phyloP scores from a whole-genome alignment of 2,329 filamentous ascomycete species.

The Bipolaris sorokiniana region DNA sequence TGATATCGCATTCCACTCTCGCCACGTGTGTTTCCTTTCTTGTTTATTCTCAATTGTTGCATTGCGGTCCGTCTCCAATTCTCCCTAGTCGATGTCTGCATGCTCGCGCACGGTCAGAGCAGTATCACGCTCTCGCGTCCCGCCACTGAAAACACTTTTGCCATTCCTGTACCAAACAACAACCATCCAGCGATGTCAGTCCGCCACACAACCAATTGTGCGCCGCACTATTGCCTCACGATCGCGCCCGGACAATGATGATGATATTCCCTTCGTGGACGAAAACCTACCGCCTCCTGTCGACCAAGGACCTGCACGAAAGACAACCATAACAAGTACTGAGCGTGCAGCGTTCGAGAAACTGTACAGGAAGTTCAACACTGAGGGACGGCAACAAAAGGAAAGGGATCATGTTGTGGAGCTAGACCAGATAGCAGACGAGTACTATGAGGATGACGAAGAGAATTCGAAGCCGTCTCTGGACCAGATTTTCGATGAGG shows the following conservation, averaged over 20 bases:
- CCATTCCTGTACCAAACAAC: constrained; percentile 77
- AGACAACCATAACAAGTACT: constrained; percentile 44
- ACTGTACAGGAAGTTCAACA: constrained; percentile 39
- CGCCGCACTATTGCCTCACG: constrained; percentile 32
- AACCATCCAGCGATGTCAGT: constrained; percentile 59
- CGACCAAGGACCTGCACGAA: constrained; percentile 27
- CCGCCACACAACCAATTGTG: constrained; percentile 22
- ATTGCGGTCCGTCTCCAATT: not conserved
- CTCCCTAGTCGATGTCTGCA: constrained; percentile 36
- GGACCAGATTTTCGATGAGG: constrained; percentile 43
- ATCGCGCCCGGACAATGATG: constrained; percentile 19
- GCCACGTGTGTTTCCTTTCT: not conserved
- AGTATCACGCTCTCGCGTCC: constrained; percentile 38
- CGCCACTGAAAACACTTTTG: constrained; percentile 54
- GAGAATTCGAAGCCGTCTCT: constrained; percentile 23
- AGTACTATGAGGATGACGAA: constrained; percentile 42
- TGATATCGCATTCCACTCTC: not conserved
- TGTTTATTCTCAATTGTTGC: not conserved
- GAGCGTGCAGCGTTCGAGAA: constrained; percentile 47
- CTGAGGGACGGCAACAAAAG: constrained; percentile 25
- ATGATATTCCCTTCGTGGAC: constrained; percentile 36
- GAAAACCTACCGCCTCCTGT: constrained; percentile 22
- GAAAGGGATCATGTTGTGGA: constrained; percentile 23
- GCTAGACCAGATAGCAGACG: constrained; percentile 39
- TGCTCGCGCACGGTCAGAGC: constrained; percentile 40